phyloP scores from a whole-genome alignment of 257 asterid genomes.

The Solanum commersonii region DNA sequence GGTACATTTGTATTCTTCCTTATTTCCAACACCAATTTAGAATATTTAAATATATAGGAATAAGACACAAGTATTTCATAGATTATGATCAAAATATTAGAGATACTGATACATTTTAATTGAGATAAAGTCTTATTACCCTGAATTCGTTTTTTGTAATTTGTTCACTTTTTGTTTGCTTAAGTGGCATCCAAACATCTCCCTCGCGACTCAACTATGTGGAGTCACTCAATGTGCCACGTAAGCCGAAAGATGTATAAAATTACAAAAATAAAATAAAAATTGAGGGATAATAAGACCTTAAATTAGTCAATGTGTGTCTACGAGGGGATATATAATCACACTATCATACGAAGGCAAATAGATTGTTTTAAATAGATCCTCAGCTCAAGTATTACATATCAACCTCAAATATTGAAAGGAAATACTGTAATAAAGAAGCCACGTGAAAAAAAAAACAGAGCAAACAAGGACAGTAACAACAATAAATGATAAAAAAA shows the following conservation, averaged over 20 bases:
- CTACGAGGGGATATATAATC: background rate
- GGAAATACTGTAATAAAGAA: background rate
- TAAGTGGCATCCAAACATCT: too few species aligned
- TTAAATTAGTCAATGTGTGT: too few species aligned
- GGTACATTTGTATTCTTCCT: background rate
- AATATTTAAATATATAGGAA: background rate
- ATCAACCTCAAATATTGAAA: background rate
- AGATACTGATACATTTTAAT: too few species aligned
- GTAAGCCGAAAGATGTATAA: too few species aligned
- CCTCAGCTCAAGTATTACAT: background rate
- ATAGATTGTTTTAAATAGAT: too few species aligned
- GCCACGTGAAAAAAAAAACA: background rate
- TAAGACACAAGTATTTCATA: too few species aligned
- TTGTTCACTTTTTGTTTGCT: too few species aligned
- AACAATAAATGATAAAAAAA: background rate
- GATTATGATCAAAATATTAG: accelerated
- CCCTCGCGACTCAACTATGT: background rate
- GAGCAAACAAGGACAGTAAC: accelerated
- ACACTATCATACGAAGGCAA: background rate
- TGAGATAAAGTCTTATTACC: accelerated
- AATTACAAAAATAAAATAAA: too few species aligned
- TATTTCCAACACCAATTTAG: background rate
- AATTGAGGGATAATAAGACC: too few species aligned
- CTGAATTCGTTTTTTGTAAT: accelerated
- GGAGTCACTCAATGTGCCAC: too few species aligned